Evolutionary conservation across 805 yeast species (phyloP).

Genomic region (Osmozyma mogii): DNA sequence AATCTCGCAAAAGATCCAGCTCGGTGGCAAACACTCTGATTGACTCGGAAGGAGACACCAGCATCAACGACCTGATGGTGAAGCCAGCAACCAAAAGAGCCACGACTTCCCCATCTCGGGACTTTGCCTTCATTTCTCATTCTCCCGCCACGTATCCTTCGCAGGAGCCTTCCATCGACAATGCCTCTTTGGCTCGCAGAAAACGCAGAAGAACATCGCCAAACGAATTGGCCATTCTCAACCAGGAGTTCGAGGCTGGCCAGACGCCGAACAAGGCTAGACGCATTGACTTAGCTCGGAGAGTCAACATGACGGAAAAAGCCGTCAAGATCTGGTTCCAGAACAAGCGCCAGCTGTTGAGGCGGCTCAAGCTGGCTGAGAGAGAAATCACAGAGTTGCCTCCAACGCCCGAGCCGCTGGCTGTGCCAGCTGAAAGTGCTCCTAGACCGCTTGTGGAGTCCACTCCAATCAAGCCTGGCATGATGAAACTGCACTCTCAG

Average conservation of each 20-base stretch:
- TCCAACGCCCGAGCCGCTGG: slow-evolving; percentile 26
- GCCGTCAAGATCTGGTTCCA: slow-evolving; percentile 99
- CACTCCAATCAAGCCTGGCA: slow-evolving; percentile 10
- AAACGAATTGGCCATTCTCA: slow-evolving; percentile 72
- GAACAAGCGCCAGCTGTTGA: slow-evolving; percentile 79
- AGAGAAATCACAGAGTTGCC: slow-evolving; percentile 37
- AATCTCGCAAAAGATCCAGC: not conserved
- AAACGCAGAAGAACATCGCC: slow-evolving; percentile 95
- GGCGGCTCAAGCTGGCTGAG: slow-evolving; percentile 38
- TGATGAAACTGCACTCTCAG: slow-evolving; percentile 8
- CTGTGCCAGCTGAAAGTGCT: slow-evolving; percentile 1
- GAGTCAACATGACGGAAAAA: slow-evolving; percentile 90
- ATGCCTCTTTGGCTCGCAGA: slow-evolving; percentile 87
- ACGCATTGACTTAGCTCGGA: slow-evolving; percentile 70
- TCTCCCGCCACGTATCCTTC: slow-evolving; percentile 83
- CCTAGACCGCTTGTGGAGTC: slow-evolving; percentile 6
- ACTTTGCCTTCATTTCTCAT: slow-evolving; percentile 86
- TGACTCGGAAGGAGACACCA: slow-evolving; percentile 9
- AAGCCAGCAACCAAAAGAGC: slow-evolving; percentile 21
- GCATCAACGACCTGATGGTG: slow-evolving; percentile 6
- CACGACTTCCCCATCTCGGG: slow-evolving; percentile 10
- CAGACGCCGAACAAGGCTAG: slow-evolving; percentile 73
- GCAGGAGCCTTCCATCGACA: slow-evolving; percentile 78
- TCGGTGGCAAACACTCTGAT: slow-evolving; percentile 1
- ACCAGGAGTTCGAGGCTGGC: slow-evolving; percentile 68